Evolutionary conservation across 208 protist genomes (phyloP).

Genomic region (Balamuthia mandrillaris): DNA sequence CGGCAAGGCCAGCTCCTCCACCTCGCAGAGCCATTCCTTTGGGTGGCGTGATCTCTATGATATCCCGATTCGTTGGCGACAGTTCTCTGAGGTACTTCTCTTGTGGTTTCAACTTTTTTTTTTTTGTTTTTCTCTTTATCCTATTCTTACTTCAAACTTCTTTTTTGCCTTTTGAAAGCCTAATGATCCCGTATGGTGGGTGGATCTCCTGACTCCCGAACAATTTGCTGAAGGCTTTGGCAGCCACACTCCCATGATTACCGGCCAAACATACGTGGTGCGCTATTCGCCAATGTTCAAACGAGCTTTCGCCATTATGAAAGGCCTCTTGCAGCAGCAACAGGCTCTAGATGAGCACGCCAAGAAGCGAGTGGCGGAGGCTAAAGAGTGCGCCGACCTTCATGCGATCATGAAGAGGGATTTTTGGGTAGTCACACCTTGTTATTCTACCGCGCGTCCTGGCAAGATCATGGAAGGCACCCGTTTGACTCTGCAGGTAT

Average conservation of each 20-base stretch:
- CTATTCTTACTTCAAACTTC: too few species aligned
- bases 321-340: not conserved
- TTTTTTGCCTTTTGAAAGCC: constrained; percentile 36
- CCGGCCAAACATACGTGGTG: constrained; percentile 65
- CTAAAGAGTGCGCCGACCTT: constrained; percentile 47
- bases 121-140: constrained; percentile 18
- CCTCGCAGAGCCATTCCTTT: constrained; percentile 28
- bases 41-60: constrained; percentile 66
- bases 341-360: not conserved
- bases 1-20: not conserved
- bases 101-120: not conserved
- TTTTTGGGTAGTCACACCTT: constrained; percentile 69
- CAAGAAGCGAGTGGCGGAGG: not conserved
- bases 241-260: constrained; percentile 67
- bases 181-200: constrained; percentile 70
- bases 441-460: constrained; percentile 38
- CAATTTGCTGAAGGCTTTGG: constrained; percentile 71
- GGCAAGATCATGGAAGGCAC: constrained; percentile 63
- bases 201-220: constrained; percentile 63
- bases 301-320: constrained; percentile 47
- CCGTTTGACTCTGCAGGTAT: constrained; percentile 57
- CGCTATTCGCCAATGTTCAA: constrained; percentile 63
- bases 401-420: constrained; percentile 60
- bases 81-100: constrained; percentile 54
- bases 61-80: constrained; percentile 64